phyloP scores from a whole-genome alignment of 352 stramenopile genomes.

The Pythium aphanidermatum region DNA sequence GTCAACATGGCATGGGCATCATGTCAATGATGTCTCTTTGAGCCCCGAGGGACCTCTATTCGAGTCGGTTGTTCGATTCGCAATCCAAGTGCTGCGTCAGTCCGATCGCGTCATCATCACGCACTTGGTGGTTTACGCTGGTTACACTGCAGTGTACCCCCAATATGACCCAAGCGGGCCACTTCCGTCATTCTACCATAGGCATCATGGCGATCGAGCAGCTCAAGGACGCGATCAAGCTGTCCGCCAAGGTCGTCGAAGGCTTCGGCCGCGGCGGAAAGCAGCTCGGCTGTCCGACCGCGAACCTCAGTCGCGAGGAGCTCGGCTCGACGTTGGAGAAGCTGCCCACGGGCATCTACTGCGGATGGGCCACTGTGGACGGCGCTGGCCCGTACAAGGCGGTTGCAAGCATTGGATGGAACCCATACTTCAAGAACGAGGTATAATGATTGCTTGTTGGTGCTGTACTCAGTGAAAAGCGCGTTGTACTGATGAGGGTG shows the following conservation, averaged over 20 bases:
- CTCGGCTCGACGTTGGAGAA: conserved; percentile 76
- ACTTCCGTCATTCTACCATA: no score
- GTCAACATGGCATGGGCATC: no score
- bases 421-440: conserved; percentile 92
- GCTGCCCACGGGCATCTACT: conserved; percentile 91
- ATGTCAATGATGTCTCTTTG: no score
- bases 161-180: no score
- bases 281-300: conserved; percentile 94
- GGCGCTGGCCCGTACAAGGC: conserved; percentile 85
- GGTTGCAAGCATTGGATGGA: conserved; percentile 97
- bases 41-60: no score
- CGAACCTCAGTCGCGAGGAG: conserved; percentile 89
- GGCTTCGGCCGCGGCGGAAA: conserved; percentile 94
- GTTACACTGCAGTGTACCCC: no score
- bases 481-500: neutral
- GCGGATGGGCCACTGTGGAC: conserved; percentile 90
- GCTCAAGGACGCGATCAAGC: conserved; percentile 55
- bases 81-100: no score
- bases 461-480: no score
- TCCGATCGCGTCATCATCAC: no score
- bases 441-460: conserved; percentile 19
- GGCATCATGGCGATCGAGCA: conserved; percentile 42
- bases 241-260: conserved; percentile 88
- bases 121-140: no score
- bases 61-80: no score